phyloP scores from a whole-genome alignment of 2,329 filamentous ascomycete genomes.

The Corinectria fuckeliana region DNA sequence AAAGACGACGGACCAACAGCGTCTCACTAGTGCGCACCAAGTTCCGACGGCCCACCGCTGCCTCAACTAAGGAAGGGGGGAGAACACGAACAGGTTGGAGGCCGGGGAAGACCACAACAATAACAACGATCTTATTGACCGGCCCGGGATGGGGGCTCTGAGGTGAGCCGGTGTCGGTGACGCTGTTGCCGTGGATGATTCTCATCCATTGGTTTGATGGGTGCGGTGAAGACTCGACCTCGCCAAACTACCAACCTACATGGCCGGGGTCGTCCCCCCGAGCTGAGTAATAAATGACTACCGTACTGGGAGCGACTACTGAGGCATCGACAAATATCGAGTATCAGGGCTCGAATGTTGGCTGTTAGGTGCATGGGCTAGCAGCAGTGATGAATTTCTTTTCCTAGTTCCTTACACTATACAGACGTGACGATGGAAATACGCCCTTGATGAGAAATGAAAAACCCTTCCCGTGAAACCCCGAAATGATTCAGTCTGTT shows the following conservation, averaged over 20 bases:
- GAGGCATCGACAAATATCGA: constrained; percentile 17
- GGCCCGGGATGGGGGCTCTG: constrained; percentile 1
- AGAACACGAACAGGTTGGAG: neutral
- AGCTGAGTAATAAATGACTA: constrained; percentile 9
- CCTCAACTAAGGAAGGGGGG: constrained; percentile 15
- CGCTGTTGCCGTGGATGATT: neutral
- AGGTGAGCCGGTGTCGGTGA: constrained; percentile 4
- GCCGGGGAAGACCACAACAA: constrained; percentile 3
- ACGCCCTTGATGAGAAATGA: constrained; percentile 7
- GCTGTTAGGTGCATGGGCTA: constrained; percentile 1
- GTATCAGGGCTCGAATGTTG: neutral
- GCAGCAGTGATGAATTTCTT: constrained; percentile 2
- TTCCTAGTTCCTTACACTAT: constrained; percentile 23
- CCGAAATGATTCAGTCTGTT: constrained; percentile 33
- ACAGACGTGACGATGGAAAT: constrained; percentile 18
- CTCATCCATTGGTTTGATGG: neutral
- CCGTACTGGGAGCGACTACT: constrained; percentile 13
- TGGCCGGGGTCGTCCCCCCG: constrained; percentile 7
- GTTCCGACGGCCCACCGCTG: constrained; percentile 16
- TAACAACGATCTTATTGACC: neutral
- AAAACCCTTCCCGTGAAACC: constrained; percentile 14
- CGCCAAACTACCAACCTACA: neutral
- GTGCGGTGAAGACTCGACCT: constrained; percentile 12
- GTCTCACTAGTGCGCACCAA: constrained; percentile 20
- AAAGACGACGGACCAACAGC: constrained; percentile 31